These are phyloP conservation scores for Aristolochia californica DNA, from an alignment of 164 flowering plant species.

Conservation along the genomic window DNA sequence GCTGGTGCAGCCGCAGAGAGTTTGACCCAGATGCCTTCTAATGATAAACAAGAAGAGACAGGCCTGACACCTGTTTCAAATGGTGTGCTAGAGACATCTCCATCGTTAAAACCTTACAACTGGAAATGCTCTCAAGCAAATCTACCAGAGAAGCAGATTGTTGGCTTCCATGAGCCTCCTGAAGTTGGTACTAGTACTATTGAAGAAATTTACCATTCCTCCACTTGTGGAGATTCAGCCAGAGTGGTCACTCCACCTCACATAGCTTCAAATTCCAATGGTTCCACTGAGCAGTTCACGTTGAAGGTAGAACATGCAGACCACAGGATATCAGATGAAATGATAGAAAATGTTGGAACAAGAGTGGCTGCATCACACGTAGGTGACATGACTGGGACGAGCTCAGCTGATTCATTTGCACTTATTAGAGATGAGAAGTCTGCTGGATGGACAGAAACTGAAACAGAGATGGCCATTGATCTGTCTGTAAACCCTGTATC, in stretches of 20 bases:
- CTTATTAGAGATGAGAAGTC: slow-evolving; percentile 1
- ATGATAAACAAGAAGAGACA: neutral
- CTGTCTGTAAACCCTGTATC: too few species aligned
- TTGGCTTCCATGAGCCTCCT: neutral
- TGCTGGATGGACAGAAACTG: neutral
- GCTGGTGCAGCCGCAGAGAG: neutral
- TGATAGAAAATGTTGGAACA: too few species aligned
- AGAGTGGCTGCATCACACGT: too few species aligned
- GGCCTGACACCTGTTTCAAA: neutral
- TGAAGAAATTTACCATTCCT: too few species aligned
- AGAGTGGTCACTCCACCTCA: too few species aligned
- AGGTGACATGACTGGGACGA: neutral
- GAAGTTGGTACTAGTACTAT: too few species aligned
- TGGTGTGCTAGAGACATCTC: neutral
- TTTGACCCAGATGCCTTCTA: neutral
- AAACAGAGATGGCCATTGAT: neutral
- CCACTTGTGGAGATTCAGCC: too few species aligned
- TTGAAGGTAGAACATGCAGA: too few species aligned
- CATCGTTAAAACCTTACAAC: neutral
- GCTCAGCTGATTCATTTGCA: neutral
- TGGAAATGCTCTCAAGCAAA: neutral
- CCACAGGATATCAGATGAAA: too few species aligned
- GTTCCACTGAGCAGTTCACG: too few species aligned
- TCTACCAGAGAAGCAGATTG: neutral
- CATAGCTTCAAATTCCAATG: too few species aligned